These are phyloP conservation scores for Penicillium angulare DNA, from an alignment of 495 filamentous ascomycete genomes.

Conservation along the genomic window DNA sequence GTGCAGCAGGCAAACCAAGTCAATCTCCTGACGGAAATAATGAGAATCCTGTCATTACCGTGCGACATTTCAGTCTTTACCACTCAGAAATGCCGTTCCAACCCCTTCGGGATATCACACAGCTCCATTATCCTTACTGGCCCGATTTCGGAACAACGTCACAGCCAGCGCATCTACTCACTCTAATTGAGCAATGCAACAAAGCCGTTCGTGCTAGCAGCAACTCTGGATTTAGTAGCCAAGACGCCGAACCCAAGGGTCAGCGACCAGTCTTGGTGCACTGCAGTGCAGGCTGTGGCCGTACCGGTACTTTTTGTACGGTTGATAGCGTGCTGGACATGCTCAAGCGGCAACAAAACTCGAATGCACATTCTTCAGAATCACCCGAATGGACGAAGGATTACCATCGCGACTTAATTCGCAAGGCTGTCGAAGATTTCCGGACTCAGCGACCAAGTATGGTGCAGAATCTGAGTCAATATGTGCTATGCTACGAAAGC, in stretches of 20 bases:
- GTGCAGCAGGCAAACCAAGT: constrained; percentile 6
- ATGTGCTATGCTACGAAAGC: constrained; percentile 94
- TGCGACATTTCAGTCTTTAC: constrained; percentile 82
- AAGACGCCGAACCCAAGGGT: constrained; percentile 55
- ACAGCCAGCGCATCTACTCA: constrained; percentile 79
- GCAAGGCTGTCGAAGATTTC: constrained; percentile 86
- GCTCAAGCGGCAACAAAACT: constrained; percentile 72
- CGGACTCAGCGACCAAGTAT: constrained; percentile 85
- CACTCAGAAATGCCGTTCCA: constrained; percentile 77
- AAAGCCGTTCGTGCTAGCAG: constrained; percentile 39
- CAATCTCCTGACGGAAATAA: constrained; percentile 23
- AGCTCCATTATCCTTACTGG: constrained; percentile 92
- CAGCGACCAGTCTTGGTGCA: constrained; percentile 82
- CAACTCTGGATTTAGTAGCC: constrained; percentile 29
- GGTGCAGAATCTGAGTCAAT: constrained; percentile 95
- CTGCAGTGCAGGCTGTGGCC: constrained; percentile 92
- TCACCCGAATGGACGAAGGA: constrained; percentile 37
- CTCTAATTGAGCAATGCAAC: constrained; percentile 83
- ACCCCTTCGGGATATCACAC: constrained; percentile 88
- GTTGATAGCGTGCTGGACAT: constrained; percentile 94
- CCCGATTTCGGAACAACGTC: constrained; percentile 95
- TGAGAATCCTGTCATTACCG: constrained; percentile 71
- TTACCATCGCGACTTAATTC: constrained; percentile 71
- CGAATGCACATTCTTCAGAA: constrained; percentile 1
- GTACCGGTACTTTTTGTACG: constrained; percentile 94